phyloP scores from a whole-genome alignment of 1,284 basidiomycete genomes.

The Irpex rosettiformis region DNA sequence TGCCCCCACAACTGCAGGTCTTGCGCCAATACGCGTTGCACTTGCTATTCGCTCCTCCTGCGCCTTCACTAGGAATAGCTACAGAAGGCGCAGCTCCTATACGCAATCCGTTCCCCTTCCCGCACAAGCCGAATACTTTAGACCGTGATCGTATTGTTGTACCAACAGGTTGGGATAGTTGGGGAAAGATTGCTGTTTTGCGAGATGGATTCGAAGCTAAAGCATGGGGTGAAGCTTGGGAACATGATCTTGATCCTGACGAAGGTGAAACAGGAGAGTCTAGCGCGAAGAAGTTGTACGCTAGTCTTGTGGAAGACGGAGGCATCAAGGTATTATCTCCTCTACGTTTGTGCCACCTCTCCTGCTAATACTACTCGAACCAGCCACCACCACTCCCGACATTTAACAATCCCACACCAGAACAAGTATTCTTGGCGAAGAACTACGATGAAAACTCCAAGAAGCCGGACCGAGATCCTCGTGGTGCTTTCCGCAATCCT shows the following conservation, averaged over 20 bases:
- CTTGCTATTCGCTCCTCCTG: conserved; percentile 76
- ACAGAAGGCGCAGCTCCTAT: conserved; percentile 52
- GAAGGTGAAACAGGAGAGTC: conserved; percentile 38
- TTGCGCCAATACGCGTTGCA: conserved; percentile 89
- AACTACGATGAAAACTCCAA: conserved; percentile 89
- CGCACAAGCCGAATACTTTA: conserved; percentile 84
- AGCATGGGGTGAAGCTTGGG: conserved; percentile 82
- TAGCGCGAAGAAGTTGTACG: conserved; percentile 58
- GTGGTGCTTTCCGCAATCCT: conserved; percentile 80
- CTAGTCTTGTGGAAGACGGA: conserved; percentile 66
- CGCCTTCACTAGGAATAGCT: conserved; percentile 51
- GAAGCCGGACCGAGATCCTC: conserved; percentile 84
- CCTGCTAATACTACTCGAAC: background rate
- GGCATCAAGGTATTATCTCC: conserved; percentile 52
- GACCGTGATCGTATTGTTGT: conserved; percentile 92
- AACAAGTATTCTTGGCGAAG: conserved; percentile 83
- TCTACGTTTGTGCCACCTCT: background rate
- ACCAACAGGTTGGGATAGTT: conserved; percentile 96
- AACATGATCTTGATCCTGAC: conserved; percentile 52
- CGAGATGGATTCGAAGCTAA: conserved; percentile 90
- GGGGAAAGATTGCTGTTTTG: conserved; percentile 92
- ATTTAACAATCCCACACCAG: conserved; percentile 75
- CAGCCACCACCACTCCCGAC: conserved; percentile 67
- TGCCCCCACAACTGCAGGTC: conserved; percentile 75
- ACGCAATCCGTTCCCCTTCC: conserved; percentile 82